Conservation (phyloP, 2,329 filamentous ascomycete genomes). For the Cordyceps tenuipes region DNA sequence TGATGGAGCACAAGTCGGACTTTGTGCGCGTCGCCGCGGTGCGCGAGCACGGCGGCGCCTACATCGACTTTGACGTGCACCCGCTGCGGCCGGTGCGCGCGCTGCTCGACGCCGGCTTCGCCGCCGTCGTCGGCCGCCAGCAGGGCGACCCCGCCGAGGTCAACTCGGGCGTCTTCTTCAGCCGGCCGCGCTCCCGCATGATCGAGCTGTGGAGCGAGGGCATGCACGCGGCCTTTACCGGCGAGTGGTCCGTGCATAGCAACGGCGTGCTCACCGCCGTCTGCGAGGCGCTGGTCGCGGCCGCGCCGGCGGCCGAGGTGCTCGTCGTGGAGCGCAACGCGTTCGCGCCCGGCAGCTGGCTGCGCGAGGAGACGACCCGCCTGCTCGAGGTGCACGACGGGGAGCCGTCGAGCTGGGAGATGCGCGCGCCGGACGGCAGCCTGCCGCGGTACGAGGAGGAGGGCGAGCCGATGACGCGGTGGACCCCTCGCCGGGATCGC, state of each 20-base stretch:
- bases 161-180: constrained; percentile 15
- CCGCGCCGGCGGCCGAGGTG: constrained; percentile 15
- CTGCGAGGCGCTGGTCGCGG: constrained; percentile 38
- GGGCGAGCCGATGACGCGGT: background rate
- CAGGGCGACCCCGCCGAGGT: constrained; percentile 2
- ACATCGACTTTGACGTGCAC: constrained; percentile 15
- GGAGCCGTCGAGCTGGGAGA: background rate
- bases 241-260: constrained; percentile 18
- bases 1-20: constrained; percentile 18
- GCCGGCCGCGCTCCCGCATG: background rate
- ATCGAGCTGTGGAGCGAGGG: constrained; percentile 1
- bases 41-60: constrained; percentile 13
- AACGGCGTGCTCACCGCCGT: constrained; percentile 16
- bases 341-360: constrained; percentile 16
- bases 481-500: background rate
- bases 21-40: constrained; percentile 17
- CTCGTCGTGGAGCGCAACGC: constrained; percentile 17
- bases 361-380: background rate
- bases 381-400: constrained; percentile 13
- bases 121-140: constrained; percentile 11
- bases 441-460: background rate
- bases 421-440: background rate
- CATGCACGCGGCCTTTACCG: constrained; percentile 18
- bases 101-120: constrained; percentile 14
- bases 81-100: constrained; percentile 11